Evolutionary conservation across 73 alveolate genomes (phyloP).

Genomic region (Tetrahymena malaccensis): DNA sequence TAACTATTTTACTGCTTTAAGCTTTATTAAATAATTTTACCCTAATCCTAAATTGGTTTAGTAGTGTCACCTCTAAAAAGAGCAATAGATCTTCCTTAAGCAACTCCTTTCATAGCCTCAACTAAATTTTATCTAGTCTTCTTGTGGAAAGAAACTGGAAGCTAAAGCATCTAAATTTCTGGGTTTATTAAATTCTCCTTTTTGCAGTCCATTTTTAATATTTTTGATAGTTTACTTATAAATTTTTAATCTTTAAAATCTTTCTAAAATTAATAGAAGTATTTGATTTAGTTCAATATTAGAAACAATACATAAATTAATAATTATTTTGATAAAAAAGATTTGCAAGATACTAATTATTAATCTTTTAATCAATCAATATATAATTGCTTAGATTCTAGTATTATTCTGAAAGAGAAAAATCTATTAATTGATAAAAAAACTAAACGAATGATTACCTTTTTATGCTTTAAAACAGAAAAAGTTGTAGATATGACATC

Average conservation of each 20-base stretch:
- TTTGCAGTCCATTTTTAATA: background rate
- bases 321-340: no score
- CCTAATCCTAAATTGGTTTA: background rate
- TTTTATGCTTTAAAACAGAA: no score
- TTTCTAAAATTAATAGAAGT: background rate
- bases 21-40: background rate
- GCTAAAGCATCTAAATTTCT: background rate
- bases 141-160: background rate
- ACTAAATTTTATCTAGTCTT: background rate
- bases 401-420: no score
- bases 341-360: no score
- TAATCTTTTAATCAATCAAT: no score
- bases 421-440: no score
- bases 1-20: no score
- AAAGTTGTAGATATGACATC: no score
- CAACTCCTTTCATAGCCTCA: background rate
- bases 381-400: no score
- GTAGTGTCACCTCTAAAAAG: background rate
- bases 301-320: no score
- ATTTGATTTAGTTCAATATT: background rate
- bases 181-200: background rate
- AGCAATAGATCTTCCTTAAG: background rate
- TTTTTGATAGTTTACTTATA: background rate
- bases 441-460: no score
- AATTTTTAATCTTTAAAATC: background rate